These are phyloP conservation scores for Suillus lakei DNA, from an alignment of 768 basidiomycete species.

Conservation along the genomic window DNA sequence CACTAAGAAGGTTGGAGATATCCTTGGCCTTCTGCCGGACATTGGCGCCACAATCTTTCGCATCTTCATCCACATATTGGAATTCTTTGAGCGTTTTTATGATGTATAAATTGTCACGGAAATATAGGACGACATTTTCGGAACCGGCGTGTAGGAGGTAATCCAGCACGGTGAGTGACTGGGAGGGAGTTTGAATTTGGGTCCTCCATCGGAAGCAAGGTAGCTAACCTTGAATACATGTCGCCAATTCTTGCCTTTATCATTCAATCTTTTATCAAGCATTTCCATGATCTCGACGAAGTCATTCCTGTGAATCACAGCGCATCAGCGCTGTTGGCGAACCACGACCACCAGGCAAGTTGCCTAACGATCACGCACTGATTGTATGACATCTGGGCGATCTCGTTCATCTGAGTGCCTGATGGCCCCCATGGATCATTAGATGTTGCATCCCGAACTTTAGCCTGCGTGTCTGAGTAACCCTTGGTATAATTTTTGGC, in stretches of 20 bases:
- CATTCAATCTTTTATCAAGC: slow-evolving; percentile 97
- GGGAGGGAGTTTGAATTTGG: slow-evolving; percentile 2
- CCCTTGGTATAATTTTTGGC: slow-evolving; percentile 96
- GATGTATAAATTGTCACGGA: slow-evolving; percentile 95
- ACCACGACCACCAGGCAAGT: neutral
- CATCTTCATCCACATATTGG: slow-evolving; percentile 93
- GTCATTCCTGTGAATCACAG: slow-evolving; percentile 62
- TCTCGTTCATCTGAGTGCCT: slow-evolving; percentile 98
- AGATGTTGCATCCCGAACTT: slow-evolving; percentile 94
- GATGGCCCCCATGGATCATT: slow-evolving; percentile 99
- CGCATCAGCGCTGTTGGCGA: neutral
- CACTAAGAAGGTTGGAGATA: slow-evolving; percentile 91
- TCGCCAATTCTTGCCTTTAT: slow-evolving; percentile 99
- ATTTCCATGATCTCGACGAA: slow-evolving; percentile 99
- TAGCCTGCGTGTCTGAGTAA: slow-evolving; percentile 94
- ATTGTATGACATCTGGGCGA: slow-evolving; percentile 96
- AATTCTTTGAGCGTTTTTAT: slow-evolving; percentile 99
- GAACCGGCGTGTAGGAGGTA: slow-evolving; percentile 96
- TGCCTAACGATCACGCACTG: slow-evolving; percentile 60
- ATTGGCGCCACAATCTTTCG: slow-evolving; percentile 98
- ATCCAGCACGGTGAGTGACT: slow-evolving; percentile 93
- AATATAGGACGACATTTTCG: slow-evolving; percentile 98
- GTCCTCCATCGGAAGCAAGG: neutral
- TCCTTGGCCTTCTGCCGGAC: slow-evolving; percentile 98
- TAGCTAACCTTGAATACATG: slow-evolving; percentile 93